These are phyloP conservation scores for Vaccinium darrowii DNA, from an alignment of 148 eudicot genomes.

Conservation along the genomic window DNA sequence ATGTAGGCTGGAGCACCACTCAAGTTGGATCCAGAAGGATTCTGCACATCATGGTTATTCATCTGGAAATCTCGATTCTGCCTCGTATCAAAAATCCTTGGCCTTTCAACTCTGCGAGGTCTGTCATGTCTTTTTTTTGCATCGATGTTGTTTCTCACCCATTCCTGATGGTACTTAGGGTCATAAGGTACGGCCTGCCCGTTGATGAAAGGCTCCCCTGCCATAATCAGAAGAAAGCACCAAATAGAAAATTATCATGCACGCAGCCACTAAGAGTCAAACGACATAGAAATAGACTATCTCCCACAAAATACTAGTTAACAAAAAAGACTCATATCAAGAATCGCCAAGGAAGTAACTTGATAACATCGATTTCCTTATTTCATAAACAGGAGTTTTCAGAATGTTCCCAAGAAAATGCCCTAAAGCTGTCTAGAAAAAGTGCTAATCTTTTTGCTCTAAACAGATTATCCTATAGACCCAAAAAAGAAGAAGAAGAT, in stretches of 20 bases:
- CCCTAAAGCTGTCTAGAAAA: neutral
- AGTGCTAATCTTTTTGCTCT: neutral
- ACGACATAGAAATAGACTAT: neutral
- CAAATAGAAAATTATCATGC: neutral
- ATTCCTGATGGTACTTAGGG: slow-evolving; percentile 90
- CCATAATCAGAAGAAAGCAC: slow-evolving; percentile 9
- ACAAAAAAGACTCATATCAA: neutral
- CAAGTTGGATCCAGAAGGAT: slow-evolving; percentile 14
- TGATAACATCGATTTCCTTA: neutral
- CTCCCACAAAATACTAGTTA: neutral
- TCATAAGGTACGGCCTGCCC: slow-evolving; percentile 96
- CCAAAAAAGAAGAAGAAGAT: neutral
- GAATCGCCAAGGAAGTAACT: neutral
- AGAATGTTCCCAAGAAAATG: neutral
- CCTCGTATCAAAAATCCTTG: slow-evolving; percentile 76
- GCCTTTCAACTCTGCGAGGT: slow-evolving; percentile 58
- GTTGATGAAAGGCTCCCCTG: slow-evolving; percentile 94
- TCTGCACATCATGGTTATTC: slow-evolving; percentile 7
- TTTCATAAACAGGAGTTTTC: neutral
- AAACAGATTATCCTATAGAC: neutral
- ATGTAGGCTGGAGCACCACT: neutral
- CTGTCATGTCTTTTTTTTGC: slow-evolving; percentile 67
- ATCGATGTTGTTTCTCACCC: slow-evolving; percentile 89
- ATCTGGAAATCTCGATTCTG: slow-evolving; percentile 33
- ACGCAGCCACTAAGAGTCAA: neutral